Evolutionary conservation across 495 filamentous ascomycete genomes (phyloP).

Genomic region (Aspergillus saccharolyticus): DNA sequence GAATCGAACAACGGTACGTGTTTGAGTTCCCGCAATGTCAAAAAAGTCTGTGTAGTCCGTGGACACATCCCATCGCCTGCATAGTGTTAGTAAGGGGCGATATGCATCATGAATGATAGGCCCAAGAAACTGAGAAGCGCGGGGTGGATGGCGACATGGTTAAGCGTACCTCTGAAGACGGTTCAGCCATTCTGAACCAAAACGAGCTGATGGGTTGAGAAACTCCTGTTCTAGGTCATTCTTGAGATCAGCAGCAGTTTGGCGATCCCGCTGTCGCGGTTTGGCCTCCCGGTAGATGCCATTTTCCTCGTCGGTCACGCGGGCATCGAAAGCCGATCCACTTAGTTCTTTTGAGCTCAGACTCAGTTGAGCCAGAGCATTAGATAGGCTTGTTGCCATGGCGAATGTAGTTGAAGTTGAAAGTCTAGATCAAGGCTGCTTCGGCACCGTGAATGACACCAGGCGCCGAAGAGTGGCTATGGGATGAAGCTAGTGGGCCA

Average conservation of each 20-base stretch:
- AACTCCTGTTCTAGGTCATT: constrained; percentile 70
- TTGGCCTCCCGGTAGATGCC: constrained; percentile 26
- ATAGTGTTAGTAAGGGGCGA: constrained; percentile 4
- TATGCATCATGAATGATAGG: not conserved
- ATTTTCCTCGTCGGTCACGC: constrained; percentile 32
- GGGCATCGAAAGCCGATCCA: constrained; percentile 27
- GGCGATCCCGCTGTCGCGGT: constrained; percentile 50
- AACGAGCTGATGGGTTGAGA: constrained; percentile 68
- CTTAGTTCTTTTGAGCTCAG: constrained; percentile 23
- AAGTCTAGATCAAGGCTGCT: not conserved
- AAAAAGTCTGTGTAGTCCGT: constrained; percentile 75
- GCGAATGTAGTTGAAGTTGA: not conserved
- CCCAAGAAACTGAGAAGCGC: not conserved
- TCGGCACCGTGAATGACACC: not conserved
- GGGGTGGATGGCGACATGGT: not conserved
- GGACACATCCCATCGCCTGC: constrained; percentile 74
- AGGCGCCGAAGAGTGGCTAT: not conserved
- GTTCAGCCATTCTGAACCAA: constrained; percentile 81
- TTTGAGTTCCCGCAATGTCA: constrained; percentile 82
- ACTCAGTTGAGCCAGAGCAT: constrained; percentile 27
- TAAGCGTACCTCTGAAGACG: constrained; percentile 65
- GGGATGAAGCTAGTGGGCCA: not conserved
- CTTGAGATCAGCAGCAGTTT: constrained; percentile 54
- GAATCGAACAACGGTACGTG: constrained; percentile 88
- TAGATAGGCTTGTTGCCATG: constrained; percentile 27